phyloP scores from a whole-genome alignment of 192 early-diverging fungal genomes.

The Rhizophlyctis rosea region DNA sequence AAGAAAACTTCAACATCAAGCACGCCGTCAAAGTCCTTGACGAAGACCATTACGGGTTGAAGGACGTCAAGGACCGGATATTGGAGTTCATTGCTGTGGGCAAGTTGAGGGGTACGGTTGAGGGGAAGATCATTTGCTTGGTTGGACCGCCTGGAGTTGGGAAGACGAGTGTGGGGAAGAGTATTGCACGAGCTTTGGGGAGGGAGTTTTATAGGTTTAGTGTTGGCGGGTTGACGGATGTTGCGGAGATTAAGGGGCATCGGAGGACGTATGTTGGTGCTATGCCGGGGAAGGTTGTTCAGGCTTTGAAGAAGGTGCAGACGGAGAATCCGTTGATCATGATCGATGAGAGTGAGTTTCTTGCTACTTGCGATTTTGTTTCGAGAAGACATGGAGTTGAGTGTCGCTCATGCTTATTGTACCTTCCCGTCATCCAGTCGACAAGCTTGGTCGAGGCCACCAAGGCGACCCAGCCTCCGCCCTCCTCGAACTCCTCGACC shows the following conservation, averaged over 20 bases:
- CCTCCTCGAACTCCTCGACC: conserved; percentile 92
- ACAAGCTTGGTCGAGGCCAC: conserved; percentile 96
- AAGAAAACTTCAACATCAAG: conserved; percentile 90
- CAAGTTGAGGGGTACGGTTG: conserved; percentile 89
- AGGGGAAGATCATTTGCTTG: conserved; percentile 98
- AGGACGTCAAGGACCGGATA: conserved; percentile 99
- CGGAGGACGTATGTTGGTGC: conserved; percentile 98
- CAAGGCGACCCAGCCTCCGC: conserved; percentile 98
- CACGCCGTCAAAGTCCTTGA: conserved; percentile 88
- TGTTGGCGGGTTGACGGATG: conserved; percentile 96
- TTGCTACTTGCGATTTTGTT: not conserved
- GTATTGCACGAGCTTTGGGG: conserved; percentile 89
- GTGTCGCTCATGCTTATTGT: not conserved
- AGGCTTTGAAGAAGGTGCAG: conserved; percentile 98
- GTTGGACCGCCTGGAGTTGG: conserved; percentile 99
- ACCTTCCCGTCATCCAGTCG: conserved; percentile 50
- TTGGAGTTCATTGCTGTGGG: conserved; percentile 99
- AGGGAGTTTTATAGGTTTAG: conserved; percentile 96
- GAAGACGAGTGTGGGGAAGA: conserved; percentile 98
- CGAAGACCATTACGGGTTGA: conserved; percentile 98
- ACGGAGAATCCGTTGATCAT: conserved; percentile 96
- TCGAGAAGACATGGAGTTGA: not conserved
- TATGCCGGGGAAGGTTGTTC: conserved; percentile 99
- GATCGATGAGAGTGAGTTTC: conserved; percentile 80
- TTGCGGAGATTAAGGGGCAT: conserved; percentile 99